Percentiles rank a stretch among this genome's conserved stretches.
These are phyloP conservation scores for Tuber microsphaerosporum DNA, from an alignment of 495 filamentous ascomycete genomes.

Conservation along the genomic window DNA sequence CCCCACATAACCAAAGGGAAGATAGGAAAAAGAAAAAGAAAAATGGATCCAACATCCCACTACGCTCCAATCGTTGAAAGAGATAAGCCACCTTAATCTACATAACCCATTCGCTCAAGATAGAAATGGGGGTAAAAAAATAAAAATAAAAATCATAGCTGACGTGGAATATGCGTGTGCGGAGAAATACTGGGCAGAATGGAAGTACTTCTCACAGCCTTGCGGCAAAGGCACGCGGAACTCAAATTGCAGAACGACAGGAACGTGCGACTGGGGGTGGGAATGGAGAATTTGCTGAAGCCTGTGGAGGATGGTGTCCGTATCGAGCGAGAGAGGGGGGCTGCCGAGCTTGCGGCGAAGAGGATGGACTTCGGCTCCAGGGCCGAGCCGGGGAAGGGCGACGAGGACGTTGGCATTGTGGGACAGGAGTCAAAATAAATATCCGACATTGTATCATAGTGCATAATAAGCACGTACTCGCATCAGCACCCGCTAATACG, in stretches of 20 bases:
- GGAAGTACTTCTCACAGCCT: conserved; percentile 27
- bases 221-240: conserved; percentile 33
- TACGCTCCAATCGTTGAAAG: conserved; percentile 31
- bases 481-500: neutral
- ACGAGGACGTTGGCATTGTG: conserved; percentile 19
- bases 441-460: neutral
- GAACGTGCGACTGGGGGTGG: conserved; percentile 32
- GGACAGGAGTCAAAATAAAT: conserved; percentile 18
- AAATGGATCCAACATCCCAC: conserved; percentile 20
- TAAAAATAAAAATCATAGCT: conserved; percentile 6
- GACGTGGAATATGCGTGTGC: conserved; percentile 2
- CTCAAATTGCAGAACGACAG: conserved; percentile 37
- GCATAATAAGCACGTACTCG: neutral
- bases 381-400: conserved; percentile 18
- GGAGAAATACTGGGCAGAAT: conserved; percentile 29
- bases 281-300: conserved; percentile 35
- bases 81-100: conserved; percentile 22
- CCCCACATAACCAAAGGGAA: neutral
- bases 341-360: conserved; percentile 29
- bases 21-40: conserved; percentile 16
- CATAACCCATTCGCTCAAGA: neutral
- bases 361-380: conserved; percentile 12
- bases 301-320: conserved; percentile 40
- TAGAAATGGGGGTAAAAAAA: neutral
- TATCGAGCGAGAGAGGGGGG: conserved; percentile 33